Base-by-base conservation (phyloP, 371 early-diverging fungal species). In the Apophysomyces trapeziformis region DNA sequence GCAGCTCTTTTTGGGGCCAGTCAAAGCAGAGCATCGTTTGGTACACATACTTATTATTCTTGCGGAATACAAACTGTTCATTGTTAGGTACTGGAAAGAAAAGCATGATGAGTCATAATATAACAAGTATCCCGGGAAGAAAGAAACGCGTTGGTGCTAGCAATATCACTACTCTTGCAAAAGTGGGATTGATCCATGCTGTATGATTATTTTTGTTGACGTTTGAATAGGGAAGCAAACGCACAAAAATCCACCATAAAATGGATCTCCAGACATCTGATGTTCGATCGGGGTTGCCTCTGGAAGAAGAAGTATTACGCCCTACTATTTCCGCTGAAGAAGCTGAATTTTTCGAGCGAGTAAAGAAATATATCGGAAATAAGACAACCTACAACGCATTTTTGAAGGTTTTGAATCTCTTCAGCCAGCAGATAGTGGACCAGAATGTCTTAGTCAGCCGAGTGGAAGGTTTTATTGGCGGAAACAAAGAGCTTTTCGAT, bases 321-420 rank as follows among this genome's bases (percentile, higher is more conserved):
- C 67, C 68, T 12, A 57, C 60, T 37, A 65, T 74, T 9, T 78
- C 86, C 12, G 70, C 82, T 7, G 95, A 94, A 58, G 97, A 96
- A 72, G 79, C 92, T 5, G 92, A 90, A 43, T 95, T 96, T 75
- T 96, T 97, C 77, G 96, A 96, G 61, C 85, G 88, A 11, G 90
- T 91, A 71, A 94, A 96, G 81, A 83, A 87, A 66, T 81, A 86
- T 67, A 86, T 97, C 56, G 87, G 87, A 11, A 90, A 92, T 79
- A 90, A 92, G 66, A 78, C 85, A 8, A 87, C 94, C 0, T 97
- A 96, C 80, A 87, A 87, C 68, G 97, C 98, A 71, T 99, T 99
- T 76, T 82, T 99, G 54, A 98, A 97, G 80, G 83, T 95, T 4
- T 76, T 99, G 18, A 98, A 98, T 70, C 83, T 97, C 44, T 99